Evolutionary conservation across 768 basidiomycete genomes (phyloP).

Genomic region (Lactarius evosmus): DNA sequence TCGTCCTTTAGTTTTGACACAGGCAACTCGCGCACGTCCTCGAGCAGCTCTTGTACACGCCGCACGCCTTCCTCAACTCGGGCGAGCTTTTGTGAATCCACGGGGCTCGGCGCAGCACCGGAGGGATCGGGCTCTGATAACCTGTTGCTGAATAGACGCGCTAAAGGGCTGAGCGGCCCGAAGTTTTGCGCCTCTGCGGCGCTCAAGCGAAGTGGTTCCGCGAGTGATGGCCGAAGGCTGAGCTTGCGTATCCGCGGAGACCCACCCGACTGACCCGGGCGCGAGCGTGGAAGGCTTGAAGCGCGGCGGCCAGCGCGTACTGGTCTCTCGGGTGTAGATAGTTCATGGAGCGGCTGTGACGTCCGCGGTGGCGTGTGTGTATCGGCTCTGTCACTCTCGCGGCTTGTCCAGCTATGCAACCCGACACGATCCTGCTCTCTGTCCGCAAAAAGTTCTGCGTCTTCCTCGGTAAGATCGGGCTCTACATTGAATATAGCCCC

Average conservation of each 20-base stretch:
- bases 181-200: constrained; percentile 31
- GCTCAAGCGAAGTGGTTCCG: constrained; percentile 24
- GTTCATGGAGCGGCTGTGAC: background rate
- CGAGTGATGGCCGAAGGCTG: constrained; percentile 31
- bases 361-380: constrained; percentile 6
- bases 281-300: constrained; percentile 30
- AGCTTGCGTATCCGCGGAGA: constrained; percentile 32
- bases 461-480: constrained; percentile 37
- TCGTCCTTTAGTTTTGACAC: constrained; percentile 68
- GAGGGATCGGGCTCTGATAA: constrained; percentile 12
- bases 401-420: constrained; percentile 27
- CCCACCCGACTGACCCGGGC: constrained; percentile 25
- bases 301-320: constrained; percentile 15
- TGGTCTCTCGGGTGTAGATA: constrained; percentile 14
- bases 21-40: constrained; percentile 61
- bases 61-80: constrained; percentile 46
- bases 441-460: constrained; percentile 43
- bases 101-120: constrained; percentile 26
- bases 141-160: constrained; percentile 42
- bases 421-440: constrained; percentile 42
- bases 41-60: constrained; percentile 58
- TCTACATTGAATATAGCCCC: constrained; percentile 81
- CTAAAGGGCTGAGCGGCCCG: constrained; percentile 46
- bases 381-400: constrained; percentile 13
- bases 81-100: constrained; percentile 31